A percentile compares a stretch with the other conserved stretches of the same genome.
phyloP scores from a whole-genome alignment of 2,329 filamentous ascomycete genomes.

The Penicillium sp. region DNA sequence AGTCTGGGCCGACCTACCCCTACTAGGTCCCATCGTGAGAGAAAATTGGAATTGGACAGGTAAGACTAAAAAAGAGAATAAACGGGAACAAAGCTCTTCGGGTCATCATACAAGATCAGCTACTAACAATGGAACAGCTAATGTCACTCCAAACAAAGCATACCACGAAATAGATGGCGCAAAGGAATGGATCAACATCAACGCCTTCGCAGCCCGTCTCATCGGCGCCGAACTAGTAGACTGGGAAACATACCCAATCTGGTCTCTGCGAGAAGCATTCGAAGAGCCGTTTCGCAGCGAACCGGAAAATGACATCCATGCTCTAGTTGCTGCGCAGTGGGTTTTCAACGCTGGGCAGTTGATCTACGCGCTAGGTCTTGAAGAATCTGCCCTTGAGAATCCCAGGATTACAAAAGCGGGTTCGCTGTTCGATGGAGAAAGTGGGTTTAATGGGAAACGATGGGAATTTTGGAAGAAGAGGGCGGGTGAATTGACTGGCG shows the following conservation, averaged over 20 bases:
- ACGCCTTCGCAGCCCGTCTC: neutral
- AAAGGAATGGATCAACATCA: neutral
- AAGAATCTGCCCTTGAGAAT: neutral
- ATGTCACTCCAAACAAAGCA: neutral
- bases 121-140: neutral
- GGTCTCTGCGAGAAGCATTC: neutral
- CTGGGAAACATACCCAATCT: conserved; percentile 1
- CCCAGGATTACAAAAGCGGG: neutral
- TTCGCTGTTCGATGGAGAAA: neutral
- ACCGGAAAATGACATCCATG: neutral
- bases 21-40: neutral
- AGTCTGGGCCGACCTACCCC: neutral
- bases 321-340: neutral
- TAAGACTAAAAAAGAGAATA: neutral
- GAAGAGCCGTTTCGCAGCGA: neutral
- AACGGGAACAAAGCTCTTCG: neutral
- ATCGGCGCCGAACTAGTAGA: neutral
- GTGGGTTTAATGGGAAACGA: neutral
- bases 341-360: neutral
- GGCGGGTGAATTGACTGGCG: neutral
- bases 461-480: neutral
- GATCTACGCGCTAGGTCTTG: neutral
- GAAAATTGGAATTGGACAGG: neutral
- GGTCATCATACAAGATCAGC: neutral
- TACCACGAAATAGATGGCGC: neutral